phyloP scores from a whole-genome alignment of 176 grass and related monocot species.

The Juncus inflexus region DNA sequence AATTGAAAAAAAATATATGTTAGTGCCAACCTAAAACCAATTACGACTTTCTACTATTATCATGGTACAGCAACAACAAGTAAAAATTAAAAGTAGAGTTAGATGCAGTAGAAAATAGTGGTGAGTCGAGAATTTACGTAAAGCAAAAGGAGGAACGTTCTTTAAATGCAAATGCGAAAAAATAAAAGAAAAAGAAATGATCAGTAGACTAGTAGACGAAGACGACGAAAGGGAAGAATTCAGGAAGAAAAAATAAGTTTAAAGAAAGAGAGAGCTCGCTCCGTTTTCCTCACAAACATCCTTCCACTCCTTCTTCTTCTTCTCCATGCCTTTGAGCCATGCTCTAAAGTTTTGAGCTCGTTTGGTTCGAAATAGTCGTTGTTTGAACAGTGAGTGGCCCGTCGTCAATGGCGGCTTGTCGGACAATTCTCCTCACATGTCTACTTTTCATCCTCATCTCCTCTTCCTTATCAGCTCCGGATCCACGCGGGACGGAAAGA shows the following conservation, averaged over 20 bases:
- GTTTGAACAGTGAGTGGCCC: conserved; percentile 33
- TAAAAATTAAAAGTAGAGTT: conserved; percentile 13
- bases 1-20: neutral
- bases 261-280: conserved; percentile 15
- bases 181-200: conserved; percentile 18
- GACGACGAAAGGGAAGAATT: conserved; percentile 21
- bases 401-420: conserved; percentile 44
- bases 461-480: conserved; percentile 8
- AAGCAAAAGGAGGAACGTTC: conserved; percentile 15
- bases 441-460: conserved; percentile 20
- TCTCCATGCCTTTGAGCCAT: conserved; percentile 31
- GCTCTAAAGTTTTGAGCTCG: conserved; percentile 19
- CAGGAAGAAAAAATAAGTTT: conserved; percentile 14
- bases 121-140: conserved; percentile 34
- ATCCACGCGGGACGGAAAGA: conserved; percentile 36
- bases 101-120: conserved; percentile 11
- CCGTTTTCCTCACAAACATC: neutral
- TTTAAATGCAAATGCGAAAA: neutral
- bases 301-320: conserved; percentile 30
- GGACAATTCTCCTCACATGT: conserved; percentile 26
- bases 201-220: conserved; percentile 30
- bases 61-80: neutral
- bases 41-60: conserved; percentile 12
- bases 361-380: neutral
- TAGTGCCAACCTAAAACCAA: neutral